These are phyloP conservation scores for Coemansia sp. DNA, from an alignment of 192 early-diverging fungal genomes.

Conservation along the genomic window DNA sequence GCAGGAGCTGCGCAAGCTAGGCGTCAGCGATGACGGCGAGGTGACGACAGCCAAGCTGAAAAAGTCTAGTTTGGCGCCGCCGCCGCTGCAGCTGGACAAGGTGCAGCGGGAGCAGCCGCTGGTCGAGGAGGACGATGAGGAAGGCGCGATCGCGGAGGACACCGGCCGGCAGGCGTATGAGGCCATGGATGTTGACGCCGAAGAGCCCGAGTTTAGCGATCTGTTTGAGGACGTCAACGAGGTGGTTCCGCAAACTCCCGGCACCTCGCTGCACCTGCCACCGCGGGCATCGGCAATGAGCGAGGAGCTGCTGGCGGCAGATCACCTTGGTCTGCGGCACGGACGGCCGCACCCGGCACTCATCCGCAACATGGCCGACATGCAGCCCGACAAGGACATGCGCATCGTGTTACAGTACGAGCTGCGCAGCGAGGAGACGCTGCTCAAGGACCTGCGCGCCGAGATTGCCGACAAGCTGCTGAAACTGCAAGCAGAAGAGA, in stretches of 20 bases:
- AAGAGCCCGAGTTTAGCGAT: constrained; percentile 40
- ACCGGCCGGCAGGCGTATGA: neutral
- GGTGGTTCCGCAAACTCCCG: constrained; percentile 10
- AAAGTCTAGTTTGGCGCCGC: constrained; percentile 42
- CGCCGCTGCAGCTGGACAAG: constrained; percentile 26
- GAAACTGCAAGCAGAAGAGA: constrained; percentile 44
- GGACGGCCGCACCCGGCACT: constrained; percentile 20
- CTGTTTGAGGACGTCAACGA: constrained; percentile 40
- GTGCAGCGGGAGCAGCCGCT: neutral
- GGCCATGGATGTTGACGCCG: constrained; percentile 37
- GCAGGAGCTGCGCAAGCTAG: neutral
- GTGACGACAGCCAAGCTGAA: constrained; percentile 31
- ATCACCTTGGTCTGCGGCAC: neutral
- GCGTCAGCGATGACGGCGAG: neutral
- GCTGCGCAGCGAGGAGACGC: constrained; percentile 33
- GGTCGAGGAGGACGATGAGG: neutral
- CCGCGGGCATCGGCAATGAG: constrained; percentile 16
- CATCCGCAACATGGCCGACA: constrained; percentile 9
- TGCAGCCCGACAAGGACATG: constrained; percentile 27
- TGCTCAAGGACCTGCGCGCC: constrained; percentile 40
- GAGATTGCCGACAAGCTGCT: constrained; percentile 44
- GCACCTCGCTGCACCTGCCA: constrained; percentile 14
- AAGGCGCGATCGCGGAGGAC: neutral
- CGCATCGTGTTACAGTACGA: constrained; percentile 45
- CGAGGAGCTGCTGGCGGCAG: neutral